phyloP scores from a whole-genome alignment of 1,139 yeast species.

The Pichia sp. region DNA sequence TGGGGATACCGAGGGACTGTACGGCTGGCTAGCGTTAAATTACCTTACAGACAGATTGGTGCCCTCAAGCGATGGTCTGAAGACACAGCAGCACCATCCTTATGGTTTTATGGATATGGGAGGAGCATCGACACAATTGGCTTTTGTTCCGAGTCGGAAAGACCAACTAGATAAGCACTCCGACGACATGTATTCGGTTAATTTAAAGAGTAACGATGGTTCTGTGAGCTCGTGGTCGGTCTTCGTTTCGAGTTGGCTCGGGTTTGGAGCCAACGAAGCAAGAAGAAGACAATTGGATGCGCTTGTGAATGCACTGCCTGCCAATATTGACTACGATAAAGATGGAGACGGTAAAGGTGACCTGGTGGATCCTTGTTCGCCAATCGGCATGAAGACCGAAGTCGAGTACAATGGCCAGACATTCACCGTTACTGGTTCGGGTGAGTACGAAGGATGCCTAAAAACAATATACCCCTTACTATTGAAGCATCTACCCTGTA shows the following conservation, averaged over 20 bases:
- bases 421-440: constrained; percentile 58
- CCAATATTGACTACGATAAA: constrained; percentile 42
- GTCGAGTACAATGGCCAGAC: constrained; percentile 42
- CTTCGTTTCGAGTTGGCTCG: constrained; percentile 79
- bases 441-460: constrained; percentile 64
- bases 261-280: constrained; percentile 83
- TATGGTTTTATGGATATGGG: constrained; percentile 91
- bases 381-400: constrained; percentile 49
- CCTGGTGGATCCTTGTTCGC: constrained; percentile 68
- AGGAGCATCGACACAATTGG: constrained; percentile 80
- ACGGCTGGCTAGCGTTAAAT: constrained; percentile 77
- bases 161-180: constrained; percentile 52
- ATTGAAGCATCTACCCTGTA: constrained; percentile 68
- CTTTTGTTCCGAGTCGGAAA: constrained; percentile 62
- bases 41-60: constrained; percentile 39
- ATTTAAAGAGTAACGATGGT: constrained; percentile 58
- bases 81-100: constrained; percentile 5
- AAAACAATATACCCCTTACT: constrained; percentile 67
- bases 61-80: neutral
- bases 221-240: constrained; percentile 62
- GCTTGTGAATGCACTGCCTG: constrained; percentile 42
- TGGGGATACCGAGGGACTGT: constrained; percentile 76
- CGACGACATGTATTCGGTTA: constrained; percentile 59
- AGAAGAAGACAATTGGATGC: constrained; percentile 59
- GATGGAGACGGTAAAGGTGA: constrained; percentile 31